These are phyloP conservation scores for Daldinia concentrica DNA, from an alignment of 495 filamentous ascomycete species.

Conservation along the genomic window DNA sequence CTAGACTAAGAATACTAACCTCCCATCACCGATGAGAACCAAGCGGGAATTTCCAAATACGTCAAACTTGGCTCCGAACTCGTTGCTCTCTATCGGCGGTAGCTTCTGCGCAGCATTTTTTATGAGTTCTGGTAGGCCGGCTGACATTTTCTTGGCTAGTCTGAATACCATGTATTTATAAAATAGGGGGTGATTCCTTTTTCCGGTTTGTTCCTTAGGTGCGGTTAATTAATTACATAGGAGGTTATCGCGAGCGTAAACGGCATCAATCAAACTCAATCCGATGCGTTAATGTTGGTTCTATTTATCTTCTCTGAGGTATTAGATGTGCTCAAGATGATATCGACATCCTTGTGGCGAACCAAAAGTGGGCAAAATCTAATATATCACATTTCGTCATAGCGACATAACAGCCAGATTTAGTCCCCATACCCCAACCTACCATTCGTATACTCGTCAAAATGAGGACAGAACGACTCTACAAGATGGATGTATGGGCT, in stretches of 20 bases:
- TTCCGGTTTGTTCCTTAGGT: background rate
- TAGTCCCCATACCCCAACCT: background rate
- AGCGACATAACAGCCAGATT: background rate
- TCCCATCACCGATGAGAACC: constrained; percentile 27
- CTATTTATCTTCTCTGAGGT: background rate
- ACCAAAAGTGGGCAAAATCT: background rate
- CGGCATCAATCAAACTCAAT: no score
- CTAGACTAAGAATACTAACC: constrained; percentile 5
- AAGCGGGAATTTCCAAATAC: constrained; percentile 26
- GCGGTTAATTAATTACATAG: background rate
- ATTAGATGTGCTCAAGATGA: background rate
- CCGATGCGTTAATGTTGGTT: background rate
- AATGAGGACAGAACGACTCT: constrained; percentile 1
- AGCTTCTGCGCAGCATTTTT: constrained; percentile 20
- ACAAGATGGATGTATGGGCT: background rate
- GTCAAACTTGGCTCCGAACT: constrained; percentile 32
- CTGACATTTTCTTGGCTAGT: constrained; percentile 17
- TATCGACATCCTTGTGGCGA: background rate
- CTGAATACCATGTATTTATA: constrained; percentile 3
- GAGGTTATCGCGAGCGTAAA: background rate
- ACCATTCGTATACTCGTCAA: background rate
- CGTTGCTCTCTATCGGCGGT: constrained; percentile 19
- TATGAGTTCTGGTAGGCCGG: constrained; percentile 10
- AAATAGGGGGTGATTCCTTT: background rate
- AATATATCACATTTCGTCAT: constrained; percentile 22